Base-by-base conservation (phyloP, 148 eudicot genomes). In the Chenopodium album region DNA sequence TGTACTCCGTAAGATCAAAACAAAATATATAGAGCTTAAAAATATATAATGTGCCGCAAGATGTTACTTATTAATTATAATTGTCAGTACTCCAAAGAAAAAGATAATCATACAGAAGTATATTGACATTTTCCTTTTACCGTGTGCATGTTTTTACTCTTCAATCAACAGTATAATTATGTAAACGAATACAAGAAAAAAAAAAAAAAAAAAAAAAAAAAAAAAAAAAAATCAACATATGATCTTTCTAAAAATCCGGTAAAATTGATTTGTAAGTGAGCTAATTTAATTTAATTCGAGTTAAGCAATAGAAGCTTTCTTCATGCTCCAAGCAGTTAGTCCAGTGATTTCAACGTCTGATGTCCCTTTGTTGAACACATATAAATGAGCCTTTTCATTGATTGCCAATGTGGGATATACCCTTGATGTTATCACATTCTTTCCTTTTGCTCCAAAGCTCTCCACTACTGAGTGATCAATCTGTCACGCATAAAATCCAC, bases 381-480 rank as follows among this genome's bases (percentile, higher is more conserved):
- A 81, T 17, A 86, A 46, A 48, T 78, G 68, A 4, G 82, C 86
- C 28, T 86, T 62, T 9, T 78, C 34, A 66, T 50, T 50, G 20
- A 77, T 81, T 12, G 88, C 86, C 19, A 86, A 26, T 52, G 85
- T 86, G 0, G 86, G 88, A 44, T 86, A 86, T 19, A 79, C 86
- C 63, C 88, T 78, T 46, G 85, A 75, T 23, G 88, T 86, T n/a
- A 86, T 84, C 16, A 79, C 81, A 37, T 69, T 81, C 78, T 84
- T 86, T 70, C 88, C 88, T 22, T 78, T 81, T 46, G 75, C 88
- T 34, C 84, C 88, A 6, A 84, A 86, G 79, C 88, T 86, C 47
- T 86, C 88, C 37, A 86, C 84, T 9, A 86, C 83, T 2, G 88
- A 84, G 63, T 81, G 88, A 78, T 86, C 88, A 78, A 86, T 84